Percentiles rank a stretch among this genome's conserved stretches.
Conservation (phyloP, 768 basidiomycete genomes). For the Panellus pusillus region DNA sequence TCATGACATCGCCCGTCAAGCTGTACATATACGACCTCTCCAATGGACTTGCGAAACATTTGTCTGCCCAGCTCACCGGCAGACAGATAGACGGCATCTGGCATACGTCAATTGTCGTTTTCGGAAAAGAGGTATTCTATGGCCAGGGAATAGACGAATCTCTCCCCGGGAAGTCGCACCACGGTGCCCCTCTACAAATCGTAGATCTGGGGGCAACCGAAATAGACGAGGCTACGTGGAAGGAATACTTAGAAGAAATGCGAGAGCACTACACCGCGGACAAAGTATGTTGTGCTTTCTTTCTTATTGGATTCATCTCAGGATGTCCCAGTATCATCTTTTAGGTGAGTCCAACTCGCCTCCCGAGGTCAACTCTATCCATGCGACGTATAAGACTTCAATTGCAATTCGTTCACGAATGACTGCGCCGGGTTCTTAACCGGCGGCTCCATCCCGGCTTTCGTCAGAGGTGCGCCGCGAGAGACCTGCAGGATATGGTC, state of each 20-base stretch:
- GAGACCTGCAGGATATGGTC: not conserved
- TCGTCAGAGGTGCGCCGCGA: slow-evolving; percentile 68
- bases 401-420: slow-evolving; percentile 94
- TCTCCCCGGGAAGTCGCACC: slow-evolving; percentile 66
- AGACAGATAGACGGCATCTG: slow-evolving; percentile 93
- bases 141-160: slow-evolving; percentile 81
- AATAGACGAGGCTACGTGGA: slow-evolving; percentile 81
- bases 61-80: slow-evolving; percentile 82
- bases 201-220: slow-evolving; percentile 78
- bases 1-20: slow-evolving; percentile 45
- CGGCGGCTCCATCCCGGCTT: slow-evolving; percentile 75
- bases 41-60: slow-evolving; percentile 76
- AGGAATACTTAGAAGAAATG: slow-evolving; percentile 80
- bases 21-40: slow-evolving; percentile 93
- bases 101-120: slow-evolving; percentile 93
- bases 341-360: slow-evolving; percentile 48
- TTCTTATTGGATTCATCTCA: not conserved
- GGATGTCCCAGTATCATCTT: slow-evolving; percentile 68
- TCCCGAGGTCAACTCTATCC: too few relatives aligned
- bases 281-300: slow-evolving; percentile 54
- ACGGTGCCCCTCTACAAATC: slow-evolving; percentile 70
- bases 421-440: slow-evolving; percentile 87
- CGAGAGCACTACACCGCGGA: slow-evolving; percentile 83
- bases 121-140: slow-evolving; percentile 84
- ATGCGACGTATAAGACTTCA: slow-evolving; percentile 60